Evolutionary conservation across 1,139 yeast genomes (phyloP).

Genomic region (Zygosaccharomyces sapae): DNA sequence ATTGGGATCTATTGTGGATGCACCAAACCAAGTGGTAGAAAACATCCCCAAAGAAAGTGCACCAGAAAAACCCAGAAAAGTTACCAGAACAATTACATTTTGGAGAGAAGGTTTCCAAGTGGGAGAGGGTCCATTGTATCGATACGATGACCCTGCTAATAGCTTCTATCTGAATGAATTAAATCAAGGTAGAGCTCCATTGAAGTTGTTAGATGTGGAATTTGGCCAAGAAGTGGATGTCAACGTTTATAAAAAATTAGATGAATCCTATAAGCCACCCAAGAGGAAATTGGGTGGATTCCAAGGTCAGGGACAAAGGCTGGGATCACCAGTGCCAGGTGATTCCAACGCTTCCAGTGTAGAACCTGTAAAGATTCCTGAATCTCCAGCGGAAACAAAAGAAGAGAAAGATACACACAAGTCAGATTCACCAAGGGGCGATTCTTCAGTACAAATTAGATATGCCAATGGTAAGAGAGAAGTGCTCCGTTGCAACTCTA

Average conservation of each 20-base stretch:
- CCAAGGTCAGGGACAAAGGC: constrained; percentile 76
- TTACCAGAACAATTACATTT: constrained; percentile 74
- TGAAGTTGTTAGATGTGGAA: constrained; percentile 72
- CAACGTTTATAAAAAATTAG: constrained; percentile 71
- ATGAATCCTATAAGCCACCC: constrained; percentile 77
- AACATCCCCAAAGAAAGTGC: constrained; percentile 30
- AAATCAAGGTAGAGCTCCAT: constrained; percentile 91
- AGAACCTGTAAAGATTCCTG: constrained; percentile 14
- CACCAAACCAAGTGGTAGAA: constrained; percentile 40
- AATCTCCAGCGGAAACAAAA: constrained; percentile 14
- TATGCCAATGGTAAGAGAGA: constrained; percentile 76
- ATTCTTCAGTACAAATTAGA: constrained; percentile 75
- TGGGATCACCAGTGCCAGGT: constrained; percentile 88
- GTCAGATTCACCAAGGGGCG: constrained; percentile 48
- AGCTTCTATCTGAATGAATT: constrained; percentile 71
- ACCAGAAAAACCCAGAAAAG: constrained; percentile 39
- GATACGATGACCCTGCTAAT: constrained; percentile 90
- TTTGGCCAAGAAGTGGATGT: constrained; percentile 97
- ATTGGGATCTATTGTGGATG: constrained; percentile 51
- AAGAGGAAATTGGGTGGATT: constrained; percentile 68
- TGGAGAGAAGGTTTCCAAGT: constrained; percentile 97
- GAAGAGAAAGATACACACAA: constrained; percentile 19
- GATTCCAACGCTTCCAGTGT: constrained; percentile 42
- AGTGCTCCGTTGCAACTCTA: constrained; percentile 59
- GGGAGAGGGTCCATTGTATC: constrained; percentile 79